phyloP scores from a whole-genome alignment of 805 yeast species.

The Ogataea wickerhamii region DNA sequence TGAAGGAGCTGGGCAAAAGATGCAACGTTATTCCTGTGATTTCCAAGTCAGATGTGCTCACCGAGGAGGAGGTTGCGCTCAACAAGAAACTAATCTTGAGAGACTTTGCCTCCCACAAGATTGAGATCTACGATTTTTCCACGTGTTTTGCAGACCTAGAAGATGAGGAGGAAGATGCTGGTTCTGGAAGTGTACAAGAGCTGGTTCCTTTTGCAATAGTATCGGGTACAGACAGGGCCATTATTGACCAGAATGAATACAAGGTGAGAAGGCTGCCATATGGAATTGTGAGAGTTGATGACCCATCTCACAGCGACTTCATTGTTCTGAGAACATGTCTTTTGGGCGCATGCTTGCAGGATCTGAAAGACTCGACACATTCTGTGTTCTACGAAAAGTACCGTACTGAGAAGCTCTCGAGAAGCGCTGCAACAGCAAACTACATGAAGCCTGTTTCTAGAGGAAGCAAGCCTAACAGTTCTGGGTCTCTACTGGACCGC shows the following conservation, averaged over 20 bases:
- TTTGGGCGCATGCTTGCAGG: conserved; percentile 77
- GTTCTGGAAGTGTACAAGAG: conserved; percentile 20
- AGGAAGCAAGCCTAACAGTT: conserved; percentile 18
- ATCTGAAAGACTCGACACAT: conserved; percentile 71
- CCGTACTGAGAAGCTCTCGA: conserved; percentile 47
- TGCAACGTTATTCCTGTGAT: conserved; percentile 82
- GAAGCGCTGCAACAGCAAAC: conserved; percentile 12
- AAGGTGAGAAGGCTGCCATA: conserved; percentile 81
- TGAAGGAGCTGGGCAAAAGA: conserved; percentile 63
- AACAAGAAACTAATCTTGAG: conserved; percentile 46
- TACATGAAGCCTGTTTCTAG: conserved; percentile 14
- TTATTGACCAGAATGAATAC: conserved; percentile 65
- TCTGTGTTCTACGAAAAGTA: conserved; percentile 72
- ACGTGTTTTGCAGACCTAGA: conserved; percentile 29
- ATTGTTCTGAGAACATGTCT: conserved; percentile 69
- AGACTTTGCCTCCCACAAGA: conserved; percentile 31
- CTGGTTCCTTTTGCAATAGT: conserved; percentile 84
- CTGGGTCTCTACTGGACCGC: conserved; percentile 23
- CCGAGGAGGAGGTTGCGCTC: conserved; percentile 44
- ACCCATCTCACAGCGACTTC: conserved; percentile 78
- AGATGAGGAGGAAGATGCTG: conserved; percentile 21
- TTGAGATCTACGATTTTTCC: conserved; percentile 30
- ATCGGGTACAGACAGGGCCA: conserved; percentile 73
- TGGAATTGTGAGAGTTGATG: conserved; percentile 82
- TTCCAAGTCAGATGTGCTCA: conserved; percentile 73